Conservation (phyloP, 2,329 filamentous ascomycete species). For the Hypoxylon sp. region DNA sequence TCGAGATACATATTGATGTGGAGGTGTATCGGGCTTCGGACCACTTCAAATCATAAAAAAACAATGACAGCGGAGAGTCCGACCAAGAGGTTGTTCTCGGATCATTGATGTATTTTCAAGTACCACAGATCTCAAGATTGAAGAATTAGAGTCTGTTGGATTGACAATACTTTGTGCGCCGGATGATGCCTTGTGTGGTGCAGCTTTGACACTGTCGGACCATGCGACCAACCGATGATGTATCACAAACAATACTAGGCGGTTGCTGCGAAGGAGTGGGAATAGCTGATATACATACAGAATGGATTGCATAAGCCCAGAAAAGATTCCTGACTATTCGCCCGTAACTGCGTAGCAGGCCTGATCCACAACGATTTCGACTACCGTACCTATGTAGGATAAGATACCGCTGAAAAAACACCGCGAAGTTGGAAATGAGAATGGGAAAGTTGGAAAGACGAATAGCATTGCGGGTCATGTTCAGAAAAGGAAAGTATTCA, state of each 20-base stretch:
- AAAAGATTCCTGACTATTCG: background rate
- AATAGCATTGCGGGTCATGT: conserved; percentile 13
- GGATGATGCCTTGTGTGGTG: conserved; percentile 4
- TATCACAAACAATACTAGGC: conserved; percentile 11
- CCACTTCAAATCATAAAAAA: background rate
- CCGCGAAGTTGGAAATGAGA: conserved; percentile 2
- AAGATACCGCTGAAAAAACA: background rate
- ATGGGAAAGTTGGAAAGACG: conserved; percentile 10
- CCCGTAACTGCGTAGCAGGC: background rate
- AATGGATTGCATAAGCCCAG: background rate
- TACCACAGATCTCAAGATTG: conserved; percentile 32
- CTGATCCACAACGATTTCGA: conserved; percentile 7
- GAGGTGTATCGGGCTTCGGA: background rate
- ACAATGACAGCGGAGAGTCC: conserved; percentile 1
- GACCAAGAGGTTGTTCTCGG: background rate
- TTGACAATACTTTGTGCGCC: conserved; percentile 9
- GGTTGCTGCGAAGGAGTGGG: conserved; percentile 16
- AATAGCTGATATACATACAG: conserved; percentile 11
- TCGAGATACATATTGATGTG: conserved; percentile 14
- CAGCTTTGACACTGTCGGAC: conserved; percentile 28
- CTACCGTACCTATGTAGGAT: background rate
- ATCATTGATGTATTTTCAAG: conserved; percentile 1
- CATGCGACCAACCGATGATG: conserved; percentile 37
- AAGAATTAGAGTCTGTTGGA: conserved; percentile 12
- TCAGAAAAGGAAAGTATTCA: conserved; percentile 13